A percentile compares a stretch with the other conserved stretches of the same genome.
These are phyloP conservation scores for Caryopteris hybrid DNA, from an alignment of 305 asterid species.

Conservation along the genomic window DNA sequence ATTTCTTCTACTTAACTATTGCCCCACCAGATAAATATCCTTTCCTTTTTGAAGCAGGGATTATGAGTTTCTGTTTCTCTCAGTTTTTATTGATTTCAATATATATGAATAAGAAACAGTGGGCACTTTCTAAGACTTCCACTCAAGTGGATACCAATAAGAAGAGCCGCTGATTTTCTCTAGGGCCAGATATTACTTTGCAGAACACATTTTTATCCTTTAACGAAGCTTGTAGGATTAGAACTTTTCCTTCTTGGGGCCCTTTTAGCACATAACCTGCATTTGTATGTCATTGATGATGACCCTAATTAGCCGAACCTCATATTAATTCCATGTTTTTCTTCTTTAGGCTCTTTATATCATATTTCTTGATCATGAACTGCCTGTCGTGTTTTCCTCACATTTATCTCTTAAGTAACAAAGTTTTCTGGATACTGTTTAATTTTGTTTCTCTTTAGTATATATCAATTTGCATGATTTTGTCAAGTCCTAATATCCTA, in stretches of 20 bases:
- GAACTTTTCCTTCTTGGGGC: background rate
- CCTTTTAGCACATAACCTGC: background rate
- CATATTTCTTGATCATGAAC: too few relatives aligned
- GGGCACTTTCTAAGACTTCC: conserved; percentile 42
- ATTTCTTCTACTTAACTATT: conserved; percentile 54
- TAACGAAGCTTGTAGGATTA: background rate
- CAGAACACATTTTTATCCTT: conserved; percentile 5
- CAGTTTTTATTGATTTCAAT: conserved; percentile 55
- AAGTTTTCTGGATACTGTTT: too few relatives aligned
- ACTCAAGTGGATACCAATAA: conserved; percentile 29
- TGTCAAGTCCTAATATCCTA: too few relatives aligned
- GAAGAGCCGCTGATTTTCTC: conserved; percentile 48
- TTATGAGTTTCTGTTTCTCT: conserved; percentile 80
- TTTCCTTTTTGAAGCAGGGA: conserved; percentile 77
- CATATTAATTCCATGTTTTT: background rate
- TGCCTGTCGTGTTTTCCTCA: too few relatives aligned
- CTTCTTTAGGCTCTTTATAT: too few relatives aligned
- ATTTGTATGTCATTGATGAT: conserved; percentile 7
- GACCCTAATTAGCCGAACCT: background rate
- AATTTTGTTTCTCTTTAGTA: too few relatives aligned
- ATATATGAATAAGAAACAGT: conserved; percentile 61
- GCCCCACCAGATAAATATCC: conserved; percentile 83
- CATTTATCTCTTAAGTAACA: too few relatives aligned
- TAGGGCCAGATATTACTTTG: conserved; percentile 2
- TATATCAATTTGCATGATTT: too few relatives aligned